Percentiles rank a stretch among this genome's conserved stretches.
phyloP scores from a whole-genome alignment of 176 grass and related monocot genomes.

The Areca catechu region DNA sequence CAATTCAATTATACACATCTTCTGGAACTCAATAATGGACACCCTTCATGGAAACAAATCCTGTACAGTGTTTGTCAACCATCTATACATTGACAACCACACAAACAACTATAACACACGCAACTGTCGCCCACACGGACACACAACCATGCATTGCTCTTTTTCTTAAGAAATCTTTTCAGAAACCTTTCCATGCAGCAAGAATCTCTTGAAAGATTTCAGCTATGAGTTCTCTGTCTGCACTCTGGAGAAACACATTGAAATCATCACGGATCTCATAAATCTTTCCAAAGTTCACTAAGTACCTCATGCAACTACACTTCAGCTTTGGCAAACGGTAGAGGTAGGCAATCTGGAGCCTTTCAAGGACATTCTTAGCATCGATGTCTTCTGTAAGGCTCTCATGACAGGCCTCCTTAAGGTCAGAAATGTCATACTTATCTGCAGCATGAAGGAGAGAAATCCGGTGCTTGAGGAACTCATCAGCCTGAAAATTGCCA shows the following conservation, averaged over 20 bases:
- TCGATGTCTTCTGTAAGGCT: constrained; percentile 80
- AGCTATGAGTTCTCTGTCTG: constrained; percentile 71
- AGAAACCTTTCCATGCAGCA: constrained; percentile 65
- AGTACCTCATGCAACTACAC: constrained; percentile 62
- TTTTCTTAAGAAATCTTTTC: not conserved
- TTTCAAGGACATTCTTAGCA: constrained; percentile 58
- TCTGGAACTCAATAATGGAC: constrained; percentile 15
- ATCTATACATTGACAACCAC: constrained; percentile 17
- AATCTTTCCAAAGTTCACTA: constrained; percentile 89
- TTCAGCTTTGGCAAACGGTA: constrained; percentile 57
- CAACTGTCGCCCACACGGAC: not conserved
- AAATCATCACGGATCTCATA: constrained; percentile 81
- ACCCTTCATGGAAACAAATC: constrained; percentile 13
- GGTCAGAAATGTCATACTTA: constrained; percentile 83
- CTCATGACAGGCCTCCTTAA: constrained; percentile 83
- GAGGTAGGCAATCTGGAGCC: constrained; percentile 59
- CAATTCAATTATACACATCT: constrained; percentile 27
- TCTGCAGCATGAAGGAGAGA: constrained; percentile 71
- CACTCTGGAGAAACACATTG: constrained; percentile 53
- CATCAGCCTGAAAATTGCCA: constrained; percentile 39
- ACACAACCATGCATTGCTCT: not conserved
- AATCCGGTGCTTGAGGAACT: constrained; percentile 65
- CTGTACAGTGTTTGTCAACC: constrained; percentile 26
- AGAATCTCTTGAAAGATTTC: constrained; percentile 81
- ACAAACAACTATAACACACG: constrained; percentile 2